Percentiles rank a stretch among this genome's conserved stretches.
These are phyloP conservation scores for Pichia sp. DNA, from an alignment of 1,139 yeast genomes.

Conservation along the genomic window DNA sequence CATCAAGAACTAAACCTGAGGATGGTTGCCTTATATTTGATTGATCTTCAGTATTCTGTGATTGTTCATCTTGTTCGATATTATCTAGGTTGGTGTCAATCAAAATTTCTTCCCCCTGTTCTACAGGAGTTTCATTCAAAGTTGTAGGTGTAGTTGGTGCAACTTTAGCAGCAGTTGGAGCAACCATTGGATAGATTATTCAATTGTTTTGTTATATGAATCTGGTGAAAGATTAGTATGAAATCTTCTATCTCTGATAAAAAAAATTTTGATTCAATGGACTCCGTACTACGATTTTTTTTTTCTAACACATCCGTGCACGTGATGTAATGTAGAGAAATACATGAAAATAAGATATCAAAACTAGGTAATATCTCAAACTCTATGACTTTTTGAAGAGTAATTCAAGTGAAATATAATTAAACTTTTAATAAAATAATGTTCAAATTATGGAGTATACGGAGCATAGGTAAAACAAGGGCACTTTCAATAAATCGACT, in stretches of 20 bases:
- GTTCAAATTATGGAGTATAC: conserved; percentile 1
- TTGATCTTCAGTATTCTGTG: conserved; percentile 32
- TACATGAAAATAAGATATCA: too few species aligned
- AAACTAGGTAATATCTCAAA: too few species aligned
- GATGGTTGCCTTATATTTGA: conserved; percentile 26
- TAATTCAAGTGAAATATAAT: too few species aligned
- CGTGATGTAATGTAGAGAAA: too few species aligned
- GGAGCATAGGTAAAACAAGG: neutral
- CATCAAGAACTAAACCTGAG: conserved; percentile 63
- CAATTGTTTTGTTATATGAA: too few species aligned
- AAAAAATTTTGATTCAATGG: neutral
- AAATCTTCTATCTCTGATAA: neutral
- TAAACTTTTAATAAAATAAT: too few species aligned
- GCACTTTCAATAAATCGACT: neutral
- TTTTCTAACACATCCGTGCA: neutral
- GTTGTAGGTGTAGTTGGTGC: neutral
- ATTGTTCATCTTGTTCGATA: conserved; percentile 24
- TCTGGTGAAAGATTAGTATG: neutral
- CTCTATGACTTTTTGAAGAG: too few species aligned
- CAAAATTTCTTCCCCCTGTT: conserved; percentile 33
- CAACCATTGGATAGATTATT: too few species aligned
- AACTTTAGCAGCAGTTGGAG: conserved; percentile 36
- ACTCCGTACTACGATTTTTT: too few species aligned
- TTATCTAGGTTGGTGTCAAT: conserved; percentile 50
- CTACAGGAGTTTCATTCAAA: neutral